Base-by-base conservation (phyloP, 208 protist genomes). In the Trypanosoma cruzi region DNA sequence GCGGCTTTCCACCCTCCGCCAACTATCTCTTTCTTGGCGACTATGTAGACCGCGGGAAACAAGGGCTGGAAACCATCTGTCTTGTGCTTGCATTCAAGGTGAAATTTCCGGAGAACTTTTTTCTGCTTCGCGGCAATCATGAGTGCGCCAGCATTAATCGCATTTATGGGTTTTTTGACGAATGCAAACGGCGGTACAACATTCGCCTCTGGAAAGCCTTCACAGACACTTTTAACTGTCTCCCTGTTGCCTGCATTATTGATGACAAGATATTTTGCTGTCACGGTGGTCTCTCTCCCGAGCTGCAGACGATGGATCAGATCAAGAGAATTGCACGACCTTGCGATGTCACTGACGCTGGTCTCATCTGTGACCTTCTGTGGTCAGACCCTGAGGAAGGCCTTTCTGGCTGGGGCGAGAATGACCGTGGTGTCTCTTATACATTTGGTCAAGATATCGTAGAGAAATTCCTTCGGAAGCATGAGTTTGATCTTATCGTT, bases 21-120 rank as follows among this genome's bases (percentile, higher is more conserved):
- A 99, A 99, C 79, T 99, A 99, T 77, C 89, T 99, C 18, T 99
- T 99, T 80, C 92, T 99, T 7, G 99, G 99, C n/a, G 99, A 99
- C 77, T 99, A 99, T 83, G 99, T 99, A 53, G 99, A 99, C 68
- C 94, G 99, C 81, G 99, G 99, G 31, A 99, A 99, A 73, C 98
- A 99, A 64, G 92, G 85, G 2, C 81, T 99, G 7, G 99, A 99
- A 81, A 99, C 98, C 0, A 99, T 99, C 42, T 98, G 93, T 64
- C 79, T 99, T 20, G 88, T 99, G 18, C 91, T 99, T n/a, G 97
- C 98, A 22, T 99, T 99, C 84, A 99, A 99, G 83, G 89, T 99
- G 48, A 98, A 99, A 82, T 99, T 99, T 75, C 98, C 98, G 22
- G 98, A 99, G 77, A 99, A 99, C 82, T 99, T 99, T 75, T 99